These are phyloP conservation scores for Blastocystis sp. DNA, from an alignment of 352 stramenopile species.

Conservation along the genomic window DNA sequence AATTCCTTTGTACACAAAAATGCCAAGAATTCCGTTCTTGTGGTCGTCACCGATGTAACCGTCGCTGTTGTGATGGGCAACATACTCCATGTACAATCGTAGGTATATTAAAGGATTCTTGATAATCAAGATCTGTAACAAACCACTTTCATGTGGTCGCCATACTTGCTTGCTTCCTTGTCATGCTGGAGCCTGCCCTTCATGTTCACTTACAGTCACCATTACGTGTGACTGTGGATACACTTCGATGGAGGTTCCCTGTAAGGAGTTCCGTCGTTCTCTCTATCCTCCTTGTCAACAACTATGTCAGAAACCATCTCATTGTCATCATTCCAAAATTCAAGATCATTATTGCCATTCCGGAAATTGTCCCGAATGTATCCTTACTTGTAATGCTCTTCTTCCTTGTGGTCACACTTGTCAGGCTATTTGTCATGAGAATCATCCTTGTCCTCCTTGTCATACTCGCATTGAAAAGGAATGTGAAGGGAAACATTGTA, in stretches of 20 bases:
- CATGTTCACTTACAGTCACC: slow-evolving; percentile 2
- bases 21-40: slow-evolving; percentile 21
- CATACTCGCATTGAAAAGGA: background rate
- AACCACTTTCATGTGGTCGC: slow-evolving; percentile 28
- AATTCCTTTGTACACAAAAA: background rate
- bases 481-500: slow-evolving; percentile 13
- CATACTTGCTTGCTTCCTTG: slow-evolving; percentile 49
- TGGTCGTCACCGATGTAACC: slow-evolving; percentile 21
- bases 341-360: slow-evolving; percentile 48
- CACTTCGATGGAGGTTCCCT: background rate
- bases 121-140: slow-evolving; percentile 28
- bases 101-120: background rate
- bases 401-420: slow-evolving; percentile 34
- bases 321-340: slow-evolving; percentile 50
- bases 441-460: slow-evolving; percentile 28
- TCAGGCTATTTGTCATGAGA: slow-evolving; percentile 31
- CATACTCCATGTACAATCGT: slow-evolving; percentile 26
- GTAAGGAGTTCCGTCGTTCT: slow-evolving; percentile 15
- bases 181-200: slow-evolving; percentile 34
- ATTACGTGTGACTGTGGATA: slow-evolving; percentile 28
- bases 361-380: slow-evolving; percentile 10
- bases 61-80: slow-evolving; percentile 43
- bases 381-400: background rate
- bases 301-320: slow-evolving; percentile 2
- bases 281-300: slow-evolving; percentile 32